Evolutionary conservation across 768 basidiomycete species (phyloP).

Genomic region (Phlebiopsis flavidoalba): DNA sequence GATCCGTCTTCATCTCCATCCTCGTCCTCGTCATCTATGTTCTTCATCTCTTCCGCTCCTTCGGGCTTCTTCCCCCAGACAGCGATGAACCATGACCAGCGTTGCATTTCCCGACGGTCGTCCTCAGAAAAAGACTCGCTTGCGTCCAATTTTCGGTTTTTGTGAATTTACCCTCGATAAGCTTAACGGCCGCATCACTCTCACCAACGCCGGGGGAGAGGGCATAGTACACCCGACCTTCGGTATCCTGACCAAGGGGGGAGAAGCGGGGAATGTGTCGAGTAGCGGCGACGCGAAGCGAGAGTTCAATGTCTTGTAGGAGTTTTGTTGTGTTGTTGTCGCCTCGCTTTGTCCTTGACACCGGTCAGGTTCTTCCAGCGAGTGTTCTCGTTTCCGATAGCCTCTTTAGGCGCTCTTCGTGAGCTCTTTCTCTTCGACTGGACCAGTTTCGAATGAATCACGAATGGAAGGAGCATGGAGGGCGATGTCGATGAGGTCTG

Average conservation of each 20-base stretch:
- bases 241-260: conserved; percentile 62
- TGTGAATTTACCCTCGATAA: conserved; percentile 25
- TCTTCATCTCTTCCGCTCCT: conserved; percentile 20
- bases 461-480: conserved; percentile 43
- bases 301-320: conserved; percentile 47
- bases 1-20: conserved; percentile 18
- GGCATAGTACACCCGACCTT: conserved; percentile 65
- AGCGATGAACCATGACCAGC: conserved; percentile 77
- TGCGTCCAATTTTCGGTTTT: conserved; percentile 37
- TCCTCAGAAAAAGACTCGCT: conserved; percentile 36
- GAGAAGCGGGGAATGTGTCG: conserved; percentile 49
- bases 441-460: conserved; percentile 57
- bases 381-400: conserved; percentile 50
- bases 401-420: conserved; percentile 47
- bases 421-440: conserved; percentile 50
- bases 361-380: conserved; percentile 39
- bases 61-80: conserved; percentile 61
- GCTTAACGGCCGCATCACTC: conserved; percentile 39
- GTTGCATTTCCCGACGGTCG: conserved; percentile 45
- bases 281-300: conserved; percentile 42
- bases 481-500: conserved; percentile 50
- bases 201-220: conserved; percentile 57
- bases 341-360: conserved; percentile 36
- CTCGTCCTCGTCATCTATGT: conserved; percentile 19
- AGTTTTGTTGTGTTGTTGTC: conserved; percentile 45